Evolutionary conservation across 768 basidiomycete genomes (phyloP).

Genomic region (Podaxis carcinomalis): DNA sequence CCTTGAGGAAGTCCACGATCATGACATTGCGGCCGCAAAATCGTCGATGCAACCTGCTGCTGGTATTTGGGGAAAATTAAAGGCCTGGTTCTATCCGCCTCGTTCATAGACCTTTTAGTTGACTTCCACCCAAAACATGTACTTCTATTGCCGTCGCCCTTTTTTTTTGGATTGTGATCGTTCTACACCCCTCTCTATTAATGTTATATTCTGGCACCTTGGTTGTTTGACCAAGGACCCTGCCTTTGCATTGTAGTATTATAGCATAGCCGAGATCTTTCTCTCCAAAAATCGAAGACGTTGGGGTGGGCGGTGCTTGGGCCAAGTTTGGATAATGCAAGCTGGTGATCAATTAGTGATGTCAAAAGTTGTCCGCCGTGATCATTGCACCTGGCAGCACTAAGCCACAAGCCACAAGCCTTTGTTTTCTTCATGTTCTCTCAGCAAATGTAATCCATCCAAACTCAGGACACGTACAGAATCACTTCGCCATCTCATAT

Average conservation of each 20-base stretch:
- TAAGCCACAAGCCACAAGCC: not conserved
- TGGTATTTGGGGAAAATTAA: conserved; percentile 15
- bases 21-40: not conserved
- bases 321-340: not conserved
- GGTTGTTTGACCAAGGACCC: not conserved
- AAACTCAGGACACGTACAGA: not conserved
- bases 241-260: conserved; percentile 8
- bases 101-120: not conserved
- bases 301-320: not conserved
- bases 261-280: not conserved
- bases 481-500: not conserved
- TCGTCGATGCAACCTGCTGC: not conserved
- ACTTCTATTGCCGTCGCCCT: not conserved
- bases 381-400: not conserved
- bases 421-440: not conserved
- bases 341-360: not conserved
- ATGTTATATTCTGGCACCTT: not conserved
- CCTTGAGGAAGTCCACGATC: not conserved
- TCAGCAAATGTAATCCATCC: not conserved
- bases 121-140: not conserved
- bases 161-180: not conserved
- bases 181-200: conserved; percentile 1
- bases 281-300: not conserved
- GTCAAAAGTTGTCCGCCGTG: not conserved
- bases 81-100: conserved; percentile 12